Evolutionary conservation across 2,329 filamentous ascomycete species (phyloP).

Genomic region (Sporothrix curviconia): DNA sequence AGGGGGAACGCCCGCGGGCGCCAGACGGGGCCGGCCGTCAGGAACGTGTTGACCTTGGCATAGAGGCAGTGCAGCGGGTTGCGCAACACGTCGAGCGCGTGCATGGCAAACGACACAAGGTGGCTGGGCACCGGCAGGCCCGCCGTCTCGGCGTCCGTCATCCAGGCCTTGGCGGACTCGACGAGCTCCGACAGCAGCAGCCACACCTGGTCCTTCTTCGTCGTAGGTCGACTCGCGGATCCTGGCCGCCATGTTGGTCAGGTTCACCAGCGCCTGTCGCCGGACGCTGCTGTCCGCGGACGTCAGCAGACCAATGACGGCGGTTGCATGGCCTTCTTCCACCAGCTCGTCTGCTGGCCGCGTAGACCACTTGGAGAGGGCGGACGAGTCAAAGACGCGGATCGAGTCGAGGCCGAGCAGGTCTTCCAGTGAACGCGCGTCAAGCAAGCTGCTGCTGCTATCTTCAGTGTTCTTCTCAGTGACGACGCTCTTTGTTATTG

Average conservation of each 20-base stretch:
- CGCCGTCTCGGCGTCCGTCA: slow-evolving; percentile 35
- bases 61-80: slow-evolving; percentile 80
- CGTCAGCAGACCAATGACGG: slow-evolving; percentile 67
- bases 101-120: slow-evolving; percentile 67
- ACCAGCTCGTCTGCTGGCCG: slow-evolving; percentile 74
- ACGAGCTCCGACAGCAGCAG: slow-evolving; percentile 72
- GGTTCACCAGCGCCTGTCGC: slow-evolving; percentile 65
- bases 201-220: slow-evolving; percentile 71
- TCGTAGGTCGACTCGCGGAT: slow-evolving; percentile 63
- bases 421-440: slow-evolving; percentile 41
- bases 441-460: no score
- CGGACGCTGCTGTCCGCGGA: slow-evolving; percentile 71
- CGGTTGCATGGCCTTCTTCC: slow-evolving; percentile 66
- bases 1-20: slow-evolving; percentile 60
- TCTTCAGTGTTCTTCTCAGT: neutral
- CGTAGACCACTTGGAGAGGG: slow-evolving; percentile 59
- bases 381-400: slow-evolving; percentile 43
- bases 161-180: slow-evolving; percentile 57
- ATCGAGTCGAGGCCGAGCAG: slow-evolving; percentile 44
- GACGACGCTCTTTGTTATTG: slow-evolving; percentile 14
- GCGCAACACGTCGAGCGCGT: slow-evolving; percentile 61
- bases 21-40: slow-evolving; percentile 75
- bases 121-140: slow-evolving; percentile 58
- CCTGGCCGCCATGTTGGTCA: slow-evolving; percentile 58
- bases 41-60: slow-evolving; percentile 75